A percentile compares a stretch with the other conserved stretches of the same genome.
These are phyloP conservation scores for Meyerozyma athensensis DNA, from an alignment of 1,139 yeast genomes.

Conservation along the genomic window DNA sequence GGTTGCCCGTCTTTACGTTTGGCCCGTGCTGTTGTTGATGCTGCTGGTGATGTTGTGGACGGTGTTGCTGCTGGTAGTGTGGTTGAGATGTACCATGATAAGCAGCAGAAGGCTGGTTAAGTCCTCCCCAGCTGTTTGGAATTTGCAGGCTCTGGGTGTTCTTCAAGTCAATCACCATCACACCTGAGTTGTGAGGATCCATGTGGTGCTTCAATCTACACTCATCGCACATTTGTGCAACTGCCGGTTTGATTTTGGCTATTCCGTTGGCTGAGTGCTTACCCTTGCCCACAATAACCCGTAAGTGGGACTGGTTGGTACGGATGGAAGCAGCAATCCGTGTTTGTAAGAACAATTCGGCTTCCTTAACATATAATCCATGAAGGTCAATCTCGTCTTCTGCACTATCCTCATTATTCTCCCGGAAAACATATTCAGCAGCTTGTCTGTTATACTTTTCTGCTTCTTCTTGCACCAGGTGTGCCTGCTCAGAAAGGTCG, in stretches of 20 bases:
- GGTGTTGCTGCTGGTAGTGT: slow-evolving; percentile 24
- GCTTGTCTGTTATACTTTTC: slow-evolving; percentile 73
- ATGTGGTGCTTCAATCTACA: slow-evolving; percentile 55
- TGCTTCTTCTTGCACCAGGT: slow-evolving; percentile 53
- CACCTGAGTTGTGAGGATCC: slow-evolving; percentile 75
- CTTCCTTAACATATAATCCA: slow-evolving; percentile 88
- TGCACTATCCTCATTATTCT: slow-evolving; percentile 81
- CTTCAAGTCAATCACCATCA: slow-evolving; percentile 62
- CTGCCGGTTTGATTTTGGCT: slow-evolving; percentile 87
- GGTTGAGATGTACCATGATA: slow-evolving; percentile 25
- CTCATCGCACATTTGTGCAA: slow-evolving; percentile 69
- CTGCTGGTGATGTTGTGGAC: slow-evolving; percentile 18
- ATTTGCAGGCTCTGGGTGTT: slow-evolving; percentile 36
- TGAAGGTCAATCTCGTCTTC: slow-evolving; percentile 89
- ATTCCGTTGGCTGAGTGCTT: slow-evolving; percentile 75
- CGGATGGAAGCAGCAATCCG: slow-evolving; percentile 64
- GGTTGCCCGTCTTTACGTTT: slow-evolving; percentile 30
- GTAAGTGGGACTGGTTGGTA: slow-evolving; percentile 52
- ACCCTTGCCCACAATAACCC: slow-evolving; percentile 93
- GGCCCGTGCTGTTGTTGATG: slow-evolving; percentile 16
- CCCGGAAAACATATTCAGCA: slow-evolving; percentile 84
- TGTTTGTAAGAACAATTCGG: slow-evolving; percentile 67
- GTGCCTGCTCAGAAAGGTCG: slow-evolving; percentile 65
- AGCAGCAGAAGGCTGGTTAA: slow-evolving; percentile 25
- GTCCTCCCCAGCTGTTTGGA: slow-evolving; percentile 46